Evolutionary conservation across 202 grass and related monocot genomes (phyloP).

Genomic region (Saccharum hybrid): DNA sequence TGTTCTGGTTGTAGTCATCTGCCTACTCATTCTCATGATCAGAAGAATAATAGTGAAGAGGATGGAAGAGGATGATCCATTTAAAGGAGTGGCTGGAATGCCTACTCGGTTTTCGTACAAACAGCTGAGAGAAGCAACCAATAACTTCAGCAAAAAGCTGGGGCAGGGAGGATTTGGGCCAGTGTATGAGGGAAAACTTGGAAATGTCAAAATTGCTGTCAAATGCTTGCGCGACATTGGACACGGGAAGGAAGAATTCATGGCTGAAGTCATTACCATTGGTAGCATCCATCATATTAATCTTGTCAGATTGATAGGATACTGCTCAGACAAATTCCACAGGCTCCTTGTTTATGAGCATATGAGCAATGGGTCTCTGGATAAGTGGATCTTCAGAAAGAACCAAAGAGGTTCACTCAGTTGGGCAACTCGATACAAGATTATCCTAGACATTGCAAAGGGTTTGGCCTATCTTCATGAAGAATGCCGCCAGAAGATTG

Average conservation of each 20-base stretch:
- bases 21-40: conserved; percentile 43
- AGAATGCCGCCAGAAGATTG: conserved; percentile 82
- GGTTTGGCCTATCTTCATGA: conserved; percentile 80
- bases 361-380: conserved; percentile 77
- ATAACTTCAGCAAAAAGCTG: conserved; percentile 81
- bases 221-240: conserved; percentile 71
- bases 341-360: conserved; percentile 86
- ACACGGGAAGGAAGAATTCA: conserved; percentile 85
- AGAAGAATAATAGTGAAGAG: conserved; percentile 38
- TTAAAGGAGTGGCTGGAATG: conserved; percentile 64
- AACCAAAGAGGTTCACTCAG: conserved; percentile 55
- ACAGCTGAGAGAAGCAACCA: conserved; percentile 70
- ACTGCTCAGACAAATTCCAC: conserved; percentile 76
- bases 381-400: conserved; percentile 84
- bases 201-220: conserved; percentile 65
- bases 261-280: conserved; percentile 77
- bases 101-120: conserved; percentile 70
- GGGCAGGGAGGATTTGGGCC: conserved; percentile 84
- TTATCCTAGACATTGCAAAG: conserved; percentile 72
- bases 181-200: conserved; percentile 67
- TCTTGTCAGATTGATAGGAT: conserved; percentile 79
- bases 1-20: conserved; percentile 49
- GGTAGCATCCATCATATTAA: conserved; percentile 93
- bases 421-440: conserved; percentile 72
- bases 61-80: conserved; percentile 69